Evolutionary conservation across 2,329 filamentous ascomycete genomes (phyloP).

Genomic region (Xylaria sp.): DNA sequence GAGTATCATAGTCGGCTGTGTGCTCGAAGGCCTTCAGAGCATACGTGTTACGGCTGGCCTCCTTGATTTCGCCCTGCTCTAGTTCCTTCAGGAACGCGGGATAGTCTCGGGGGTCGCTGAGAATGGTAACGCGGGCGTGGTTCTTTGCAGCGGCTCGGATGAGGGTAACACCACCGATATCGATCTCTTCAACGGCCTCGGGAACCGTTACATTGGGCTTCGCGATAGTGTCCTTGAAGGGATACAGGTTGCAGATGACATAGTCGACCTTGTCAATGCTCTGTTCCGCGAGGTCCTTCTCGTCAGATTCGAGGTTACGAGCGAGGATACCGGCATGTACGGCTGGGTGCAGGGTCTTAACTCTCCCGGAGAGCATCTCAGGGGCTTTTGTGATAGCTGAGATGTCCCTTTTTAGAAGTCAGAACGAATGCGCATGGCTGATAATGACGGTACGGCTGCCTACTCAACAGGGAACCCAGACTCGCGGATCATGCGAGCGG

Average conservation of each 20-base stretch:
- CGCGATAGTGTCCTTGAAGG: constrained; percentile 97
- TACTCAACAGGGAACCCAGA: constrained; percentile 96
- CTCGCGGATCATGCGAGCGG: constrained; percentile 95
- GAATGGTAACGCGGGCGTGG: constrained; percentile 92
- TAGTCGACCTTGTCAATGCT: constrained; percentile 96
- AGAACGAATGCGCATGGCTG: constrained; percentile 31
- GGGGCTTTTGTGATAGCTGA: constrained; percentile 97
- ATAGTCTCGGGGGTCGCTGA: constrained; percentile 94
- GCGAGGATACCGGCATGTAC: constrained; percentile 93
- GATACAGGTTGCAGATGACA: constrained; percentile 98
- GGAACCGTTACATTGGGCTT: constrained; percentile 97
- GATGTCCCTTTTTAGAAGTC: constrained; percentile 75
- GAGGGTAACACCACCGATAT: constrained; percentile 97
- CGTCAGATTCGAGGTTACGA: constrained; percentile 91
- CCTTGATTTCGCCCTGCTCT: constrained; percentile 85
- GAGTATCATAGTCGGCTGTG: constrained; percentile 94
- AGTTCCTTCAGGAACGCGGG: constrained; percentile 93
- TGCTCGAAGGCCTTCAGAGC: constrained; percentile 98
- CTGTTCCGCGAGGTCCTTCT: constrained; percentile 95
- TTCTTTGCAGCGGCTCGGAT: constrained; percentile 98
- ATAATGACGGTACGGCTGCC: constrained; percentile 50
- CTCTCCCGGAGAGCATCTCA: constrained; percentile 83
- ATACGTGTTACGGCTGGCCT: constrained; percentile 86
- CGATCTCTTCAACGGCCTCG: constrained; percentile 98
- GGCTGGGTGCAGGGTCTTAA: constrained; percentile 97